Percentiles rank a stretch among this genome's conserved stretches.
These are phyloP conservation scores for Solioccasus polychromus DNA, from an alignment of 768 basidiomycete species.

Conservation along the genomic window DNA sequence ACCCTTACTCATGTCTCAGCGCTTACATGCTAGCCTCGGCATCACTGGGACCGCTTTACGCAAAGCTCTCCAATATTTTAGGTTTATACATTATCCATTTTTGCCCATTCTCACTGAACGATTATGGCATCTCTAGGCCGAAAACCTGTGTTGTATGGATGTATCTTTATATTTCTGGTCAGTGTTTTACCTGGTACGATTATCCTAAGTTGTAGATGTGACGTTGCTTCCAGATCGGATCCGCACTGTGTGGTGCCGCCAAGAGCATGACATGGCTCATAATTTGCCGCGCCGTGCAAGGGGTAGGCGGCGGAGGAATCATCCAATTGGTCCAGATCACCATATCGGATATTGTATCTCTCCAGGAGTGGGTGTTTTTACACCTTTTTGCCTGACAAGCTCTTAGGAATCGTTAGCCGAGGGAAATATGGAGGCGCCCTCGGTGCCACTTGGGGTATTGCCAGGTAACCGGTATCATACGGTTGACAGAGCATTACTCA, in stretches of 20 bases:
- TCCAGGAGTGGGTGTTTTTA: neutral
- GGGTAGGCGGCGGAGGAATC: neutral
- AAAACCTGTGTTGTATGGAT: neutral
- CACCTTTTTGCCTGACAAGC: neutral
- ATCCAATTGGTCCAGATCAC: neutral
- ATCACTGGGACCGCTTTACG: neutral
- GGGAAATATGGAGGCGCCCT: slow-evolving; percentile 32
- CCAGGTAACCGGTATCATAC: slow-evolving; percentile 16
- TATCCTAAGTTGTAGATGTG: neutral
- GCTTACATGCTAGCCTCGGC: neutral
- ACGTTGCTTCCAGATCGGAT: neutral
- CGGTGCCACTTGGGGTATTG: slow-evolving; percentile 38
- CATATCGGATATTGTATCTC: neutral
- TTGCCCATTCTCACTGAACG: no score
- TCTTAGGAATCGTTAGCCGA: neutral
- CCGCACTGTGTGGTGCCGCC: neutral
- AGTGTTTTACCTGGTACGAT: neutral
- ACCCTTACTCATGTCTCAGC: neutral
- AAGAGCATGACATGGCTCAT: neutral
- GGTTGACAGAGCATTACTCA: neutral
- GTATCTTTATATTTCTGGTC: neutral
- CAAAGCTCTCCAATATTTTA: neutral
- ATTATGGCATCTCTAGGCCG: neutral
- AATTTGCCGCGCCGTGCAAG: neutral
- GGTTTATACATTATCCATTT: no score